A percentile compares a stretch with the other conserved stretches of the same genome.
Conservation (phyloP, 2,329 filamentous ascomycete genomes). For the Verticillium alfalfae region DNA sequence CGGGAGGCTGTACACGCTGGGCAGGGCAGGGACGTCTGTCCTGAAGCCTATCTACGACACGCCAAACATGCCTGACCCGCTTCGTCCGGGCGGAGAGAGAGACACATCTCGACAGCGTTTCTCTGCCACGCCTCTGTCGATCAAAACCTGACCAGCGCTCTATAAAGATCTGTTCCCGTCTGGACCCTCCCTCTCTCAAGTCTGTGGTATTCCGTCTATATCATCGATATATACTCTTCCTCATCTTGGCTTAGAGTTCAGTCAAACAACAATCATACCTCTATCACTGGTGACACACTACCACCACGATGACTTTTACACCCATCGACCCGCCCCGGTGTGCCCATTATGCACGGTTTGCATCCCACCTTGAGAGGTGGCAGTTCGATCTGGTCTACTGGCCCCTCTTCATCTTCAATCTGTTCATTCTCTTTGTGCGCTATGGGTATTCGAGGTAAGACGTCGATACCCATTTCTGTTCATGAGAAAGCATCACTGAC, state of each 20-base stretch:
- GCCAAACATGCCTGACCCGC: not conserved
- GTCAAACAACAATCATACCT: not conserved
- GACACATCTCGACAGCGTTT: not conserved
- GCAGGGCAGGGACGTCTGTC: not conserved
- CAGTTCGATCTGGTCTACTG: conserved; percentile 43
- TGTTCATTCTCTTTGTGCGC: conserved; percentile 36
- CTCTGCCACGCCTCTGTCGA: not conserved
- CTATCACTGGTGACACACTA: not conserved
- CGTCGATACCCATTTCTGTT: not conserved
- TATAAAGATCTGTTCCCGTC: not conserved
- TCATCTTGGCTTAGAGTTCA: not conserved
- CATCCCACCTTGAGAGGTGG: conserved; percentile 30
- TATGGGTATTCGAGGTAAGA: conserved; percentile 33
- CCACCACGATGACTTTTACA: conserved; percentile 3
- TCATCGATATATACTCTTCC: not conserved
- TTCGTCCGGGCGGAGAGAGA: not conserved
- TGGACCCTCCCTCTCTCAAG: not conserved
- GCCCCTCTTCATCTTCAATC: conserved; percentile 36
- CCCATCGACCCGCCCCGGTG: conserved; percentile 24
- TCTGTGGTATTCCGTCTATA: not conserved
- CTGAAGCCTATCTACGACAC: not conserved
- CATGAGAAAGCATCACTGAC: not conserved
- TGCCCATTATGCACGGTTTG: conserved; percentile 35
- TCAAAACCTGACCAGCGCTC: not conserved
- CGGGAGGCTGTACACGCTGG: not conserved